Evolutionary conservation across 2,329 filamentous ascomycete genomes (phyloP).

Genomic region (Claviceps sorghi): DNA sequence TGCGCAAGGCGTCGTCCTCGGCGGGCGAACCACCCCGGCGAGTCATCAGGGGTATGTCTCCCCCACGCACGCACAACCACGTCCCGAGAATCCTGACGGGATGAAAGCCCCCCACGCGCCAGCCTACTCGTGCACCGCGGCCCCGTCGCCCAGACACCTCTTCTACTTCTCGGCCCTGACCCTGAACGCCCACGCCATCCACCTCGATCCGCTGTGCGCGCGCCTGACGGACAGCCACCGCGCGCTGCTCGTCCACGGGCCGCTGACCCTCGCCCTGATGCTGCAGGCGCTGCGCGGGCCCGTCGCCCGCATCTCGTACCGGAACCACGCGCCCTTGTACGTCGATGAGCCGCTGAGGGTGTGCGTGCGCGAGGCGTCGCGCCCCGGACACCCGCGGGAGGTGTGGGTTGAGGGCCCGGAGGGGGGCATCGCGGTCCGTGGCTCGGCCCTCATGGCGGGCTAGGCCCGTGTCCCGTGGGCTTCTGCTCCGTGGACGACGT

Average conservation of each 20-base stretch:
- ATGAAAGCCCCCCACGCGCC: slow-evolving; percentile 17
- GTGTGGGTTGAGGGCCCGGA: slow-evolving; percentile 50
- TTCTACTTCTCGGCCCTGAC: slow-evolving; percentile 86
- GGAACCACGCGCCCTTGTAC: slow-evolving; percentile 70
- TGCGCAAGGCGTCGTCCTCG: slow-evolving; percentile 18
- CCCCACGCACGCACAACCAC: neutral
- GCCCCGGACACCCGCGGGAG: slow-evolving; percentile 31
- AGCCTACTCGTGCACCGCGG: slow-evolving; percentile 35
- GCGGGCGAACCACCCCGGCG: slow-evolving; percentile 8
- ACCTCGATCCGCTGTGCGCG: slow-evolving; percentile 62
- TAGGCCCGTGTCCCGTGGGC: neutral
- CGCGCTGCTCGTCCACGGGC: slow-evolving; percentile 72
- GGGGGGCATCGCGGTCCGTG: slow-evolving; percentile 51
- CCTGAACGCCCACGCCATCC: slow-evolving; percentile 85
- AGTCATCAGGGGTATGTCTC: slow-evolving; percentile 14
- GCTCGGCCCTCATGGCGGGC: slow-evolving; percentile 21
- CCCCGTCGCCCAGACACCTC: slow-evolving; percentile 55
- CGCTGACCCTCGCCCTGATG: slow-evolving; percentile 64
- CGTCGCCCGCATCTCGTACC: slow-evolving; percentile 54
- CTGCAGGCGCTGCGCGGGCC: slow-evolving; percentile 42
- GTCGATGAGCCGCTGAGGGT: slow-evolving; percentile 56
- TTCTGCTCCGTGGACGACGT: too few species aligned
- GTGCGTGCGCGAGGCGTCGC: slow-evolving; percentile 40
- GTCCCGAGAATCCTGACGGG: too few species aligned
- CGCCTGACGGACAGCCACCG: slow-evolving; percentile 58